Evolutionary conservation across 1,284 basidiomycete genomes (phyloP).

Genomic region (Ustilago loliicola): DNA sequence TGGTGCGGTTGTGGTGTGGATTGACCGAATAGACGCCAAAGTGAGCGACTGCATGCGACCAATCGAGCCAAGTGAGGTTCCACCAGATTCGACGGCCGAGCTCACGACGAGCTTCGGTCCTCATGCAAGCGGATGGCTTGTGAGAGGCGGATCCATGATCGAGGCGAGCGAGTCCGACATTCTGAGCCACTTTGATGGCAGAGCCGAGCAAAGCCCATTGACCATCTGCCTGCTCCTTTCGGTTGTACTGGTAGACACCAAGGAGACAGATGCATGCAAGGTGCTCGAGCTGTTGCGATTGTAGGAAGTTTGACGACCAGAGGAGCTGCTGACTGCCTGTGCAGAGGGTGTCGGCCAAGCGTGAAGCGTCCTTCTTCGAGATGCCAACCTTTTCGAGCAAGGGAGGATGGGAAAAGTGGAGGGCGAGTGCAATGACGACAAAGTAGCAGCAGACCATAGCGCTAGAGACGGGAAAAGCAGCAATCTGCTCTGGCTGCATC

Average conservation of each 20-base stretch:
- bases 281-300: constrained; percentile 63
- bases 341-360: constrained; percentile 57
- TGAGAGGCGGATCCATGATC: constrained; percentile 35
- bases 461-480: constrained; percentile 53
- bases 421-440: constrained; percentile 62
- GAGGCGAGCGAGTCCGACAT: constrained; percentile 44
- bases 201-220: constrained; percentile 65
- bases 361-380: constrained; percentile 41
- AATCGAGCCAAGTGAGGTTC: constrained; percentile 62
- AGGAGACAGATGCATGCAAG: constrained; percentile 63
- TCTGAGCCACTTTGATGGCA: constrained; percentile 60
- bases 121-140: constrained; percentile 30
- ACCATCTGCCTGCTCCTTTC: constrained; percentile 62
- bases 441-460: constrained; percentile 62
- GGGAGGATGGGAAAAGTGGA: constrained; percentile 56
- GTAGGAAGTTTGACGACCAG: constrained; percentile 63
- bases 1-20: constrained; percentile 61
- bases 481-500: constrained; percentile 50
- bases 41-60: constrained; percentile 64
- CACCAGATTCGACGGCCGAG: constrained; percentile 67
- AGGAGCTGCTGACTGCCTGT: constrained; percentile 61
- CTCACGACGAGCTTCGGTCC: constrained; percentile 55
- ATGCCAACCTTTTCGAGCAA: constrained; percentile 46
- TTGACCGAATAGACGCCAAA: constrained; percentile 63
- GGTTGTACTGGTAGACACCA: constrained; percentile 67